Evolutionary conservation across 176 grass and related monocot species (phyloP).

Genomic region (Oryza meridionalis): DNA sequence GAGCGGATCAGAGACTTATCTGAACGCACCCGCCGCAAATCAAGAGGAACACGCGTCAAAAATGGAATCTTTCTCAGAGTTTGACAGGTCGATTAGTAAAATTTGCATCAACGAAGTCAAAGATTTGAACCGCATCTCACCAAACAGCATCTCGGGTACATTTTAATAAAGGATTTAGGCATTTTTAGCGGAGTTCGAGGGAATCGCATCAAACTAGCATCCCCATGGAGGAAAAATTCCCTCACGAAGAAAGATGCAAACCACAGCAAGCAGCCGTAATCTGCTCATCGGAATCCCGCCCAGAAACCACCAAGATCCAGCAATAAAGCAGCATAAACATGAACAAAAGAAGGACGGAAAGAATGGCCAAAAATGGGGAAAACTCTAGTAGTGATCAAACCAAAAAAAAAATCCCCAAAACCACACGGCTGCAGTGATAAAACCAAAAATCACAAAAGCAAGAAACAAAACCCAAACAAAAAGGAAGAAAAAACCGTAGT

Average conservation of each 20-base stretch:
- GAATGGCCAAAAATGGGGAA: neutral
- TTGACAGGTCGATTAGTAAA: conserved; percentile 26
- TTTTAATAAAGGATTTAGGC: conserved; percentile 18
- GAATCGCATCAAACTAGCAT: conserved; percentile 52
- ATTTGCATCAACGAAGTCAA: neutral
- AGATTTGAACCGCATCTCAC: conserved; percentile 19
- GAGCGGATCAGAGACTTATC: conserved; percentile 83
- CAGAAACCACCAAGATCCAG: neutral
- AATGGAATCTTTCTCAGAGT: neutral
- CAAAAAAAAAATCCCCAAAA: too few species aligned
- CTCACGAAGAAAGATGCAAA: neutral
- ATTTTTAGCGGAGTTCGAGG: conserved; percentile 14
- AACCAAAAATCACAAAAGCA: neutral
- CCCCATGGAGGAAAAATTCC: neutral
- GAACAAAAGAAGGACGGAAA: neutral
- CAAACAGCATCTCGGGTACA: conserved; percentile 42
- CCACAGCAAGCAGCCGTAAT: neutral
- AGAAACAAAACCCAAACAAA: neutral
- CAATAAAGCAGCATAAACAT: neutral
- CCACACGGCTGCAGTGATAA: neutral
- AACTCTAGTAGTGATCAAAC: neutral
- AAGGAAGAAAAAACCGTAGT: neutral
- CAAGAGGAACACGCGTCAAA: conserved; percentile 13
- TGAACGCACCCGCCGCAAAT: conserved; percentile 34
- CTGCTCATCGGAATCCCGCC: neutral